phyloP scores from a whole-genome alignment of 306 rosid species.

The Abrus pulchellus region DNA sequence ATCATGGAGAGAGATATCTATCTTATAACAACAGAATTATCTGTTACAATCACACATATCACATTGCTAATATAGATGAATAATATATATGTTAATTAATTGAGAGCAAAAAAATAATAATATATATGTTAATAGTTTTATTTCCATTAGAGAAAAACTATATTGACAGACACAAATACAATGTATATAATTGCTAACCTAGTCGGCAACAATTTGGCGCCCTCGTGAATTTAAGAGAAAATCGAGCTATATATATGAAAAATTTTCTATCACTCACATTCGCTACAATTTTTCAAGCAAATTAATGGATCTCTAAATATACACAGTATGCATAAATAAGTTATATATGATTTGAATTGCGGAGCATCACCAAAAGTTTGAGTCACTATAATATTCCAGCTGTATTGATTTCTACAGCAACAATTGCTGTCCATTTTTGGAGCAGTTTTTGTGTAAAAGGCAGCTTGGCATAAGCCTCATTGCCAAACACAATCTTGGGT shows the following conservation, averaged over 20 bases:
- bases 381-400: neutral
- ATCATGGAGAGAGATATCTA: neutral
- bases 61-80: neutral
- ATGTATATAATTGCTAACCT: neutral
- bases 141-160: neutral
- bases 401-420: neutral
- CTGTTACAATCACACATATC: neutral
- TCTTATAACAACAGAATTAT: neutral
- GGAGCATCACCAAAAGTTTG: neutral
- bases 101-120: neutral
- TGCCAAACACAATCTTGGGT: neutral
- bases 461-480: neutral
- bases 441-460: neutral
- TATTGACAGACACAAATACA: neutral
- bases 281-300: neutral
- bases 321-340: neutral
- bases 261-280: neutral
- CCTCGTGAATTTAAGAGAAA: neutral
- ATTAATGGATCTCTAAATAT: conserved; percentile 13
- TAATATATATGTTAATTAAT: neutral
- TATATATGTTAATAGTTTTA: neutral
- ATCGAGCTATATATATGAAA: conserved; percentile 2
- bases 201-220: neutral
- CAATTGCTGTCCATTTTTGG: neutral
- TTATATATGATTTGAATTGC: neutral